Evolutionary conservation across 2,329 filamentous ascomycete species (phyloP).

Genomic region (Fusarium sp.): DNA sequence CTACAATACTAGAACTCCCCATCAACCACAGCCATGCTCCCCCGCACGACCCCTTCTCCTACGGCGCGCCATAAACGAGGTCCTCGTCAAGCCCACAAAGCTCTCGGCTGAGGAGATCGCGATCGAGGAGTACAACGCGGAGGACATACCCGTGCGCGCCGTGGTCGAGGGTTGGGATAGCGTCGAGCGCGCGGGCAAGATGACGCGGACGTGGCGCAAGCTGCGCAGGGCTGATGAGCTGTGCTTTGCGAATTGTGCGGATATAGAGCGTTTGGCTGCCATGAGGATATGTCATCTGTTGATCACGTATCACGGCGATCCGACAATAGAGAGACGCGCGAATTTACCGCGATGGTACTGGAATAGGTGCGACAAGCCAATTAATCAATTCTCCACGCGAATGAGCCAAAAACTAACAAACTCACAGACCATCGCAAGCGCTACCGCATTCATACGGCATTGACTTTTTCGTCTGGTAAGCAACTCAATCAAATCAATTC

Average conservation of each 20-base stretch:
- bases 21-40: not conserved
- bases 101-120: conserved; percentile 24
- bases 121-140: conserved; percentile 29
- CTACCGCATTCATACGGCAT: conserved; percentile 43
- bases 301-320: conserved; percentile 41
- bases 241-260: conserved; percentile 28
- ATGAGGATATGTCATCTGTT: conserved; percentile 40
- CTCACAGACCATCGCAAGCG: conserved; percentile 38
- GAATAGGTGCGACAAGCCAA: conserved; percentile 29
- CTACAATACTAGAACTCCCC: conserved; percentile 6
- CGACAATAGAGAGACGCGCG: conserved; percentile 23
- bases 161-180: conserved; percentile 43
- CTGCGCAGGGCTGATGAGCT: conserved; percentile 37
- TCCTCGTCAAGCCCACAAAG: conserved; percentile 10
- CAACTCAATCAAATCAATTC: too few species aligned
- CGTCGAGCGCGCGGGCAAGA: conserved; percentile 36
- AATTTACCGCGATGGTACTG: conserved; percentile 40
- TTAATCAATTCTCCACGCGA: accelerated
- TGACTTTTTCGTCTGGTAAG: conserved; percentile 45
- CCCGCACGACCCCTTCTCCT: not conserved
- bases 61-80: conserved; percentile 40
- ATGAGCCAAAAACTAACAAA: not conserved
- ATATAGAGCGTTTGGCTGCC: conserved; percentile 37
- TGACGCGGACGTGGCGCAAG: conserved; percentile 42
- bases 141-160: conserved; percentile 40